Conservation (phyloP, 225 moss, liverwort and hornwort species). For the Asterella californica region DNA sequence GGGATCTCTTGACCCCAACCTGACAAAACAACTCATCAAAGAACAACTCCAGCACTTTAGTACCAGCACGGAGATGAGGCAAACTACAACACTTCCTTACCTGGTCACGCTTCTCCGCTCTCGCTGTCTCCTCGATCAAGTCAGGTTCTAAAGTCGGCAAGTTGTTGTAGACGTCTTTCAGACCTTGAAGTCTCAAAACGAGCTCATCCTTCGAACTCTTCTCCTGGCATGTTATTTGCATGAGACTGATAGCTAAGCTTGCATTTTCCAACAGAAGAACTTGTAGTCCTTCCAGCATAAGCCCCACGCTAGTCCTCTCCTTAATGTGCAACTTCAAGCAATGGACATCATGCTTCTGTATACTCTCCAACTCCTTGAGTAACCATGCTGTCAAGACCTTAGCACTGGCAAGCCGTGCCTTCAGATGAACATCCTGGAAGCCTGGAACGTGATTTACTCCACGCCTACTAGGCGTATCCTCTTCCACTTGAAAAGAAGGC, state of each 20-base stretch:
- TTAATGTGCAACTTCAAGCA: constrained; percentile 49
- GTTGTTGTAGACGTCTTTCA: constrained; percentile 25
- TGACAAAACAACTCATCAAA: constrained; percentile 34
- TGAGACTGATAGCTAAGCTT: constrained; percentile 43
- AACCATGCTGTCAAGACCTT: constrained; percentile 56
- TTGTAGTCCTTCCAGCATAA: constrained; percentile 53
- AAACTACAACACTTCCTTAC: constrained; percentile 23
- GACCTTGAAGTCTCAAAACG: constrained; percentile 33
- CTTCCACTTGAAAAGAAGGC: constrained; percentile 20
- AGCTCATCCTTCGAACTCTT: constrained; percentile 28
- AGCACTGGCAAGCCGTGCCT: constrained; percentile 51
- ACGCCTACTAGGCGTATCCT: constrained; percentile 1
- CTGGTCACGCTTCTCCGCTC: constrained; percentile 15
- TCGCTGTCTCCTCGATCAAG: neutral
- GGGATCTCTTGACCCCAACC: constrained; percentile 27
- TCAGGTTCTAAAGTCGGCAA: neutral
- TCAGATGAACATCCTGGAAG: constrained; percentile 31
- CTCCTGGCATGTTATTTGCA: constrained; percentile 39
- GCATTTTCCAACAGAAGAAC: constrained; percentile 59
- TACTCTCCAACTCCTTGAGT: constrained; percentile 47
- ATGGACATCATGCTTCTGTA: constrained; percentile 45
- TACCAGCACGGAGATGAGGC: constrained; percentile 11
- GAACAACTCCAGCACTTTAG: constrained; percentile 28
- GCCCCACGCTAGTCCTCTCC: constrained; percentile 42
- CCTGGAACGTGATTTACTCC: constrained; percentile 1